Evolutionary conservation across 2,329 filamentous ascomycete species (phyloP).

Genomic region (Fusarium torreyae): DNA sequence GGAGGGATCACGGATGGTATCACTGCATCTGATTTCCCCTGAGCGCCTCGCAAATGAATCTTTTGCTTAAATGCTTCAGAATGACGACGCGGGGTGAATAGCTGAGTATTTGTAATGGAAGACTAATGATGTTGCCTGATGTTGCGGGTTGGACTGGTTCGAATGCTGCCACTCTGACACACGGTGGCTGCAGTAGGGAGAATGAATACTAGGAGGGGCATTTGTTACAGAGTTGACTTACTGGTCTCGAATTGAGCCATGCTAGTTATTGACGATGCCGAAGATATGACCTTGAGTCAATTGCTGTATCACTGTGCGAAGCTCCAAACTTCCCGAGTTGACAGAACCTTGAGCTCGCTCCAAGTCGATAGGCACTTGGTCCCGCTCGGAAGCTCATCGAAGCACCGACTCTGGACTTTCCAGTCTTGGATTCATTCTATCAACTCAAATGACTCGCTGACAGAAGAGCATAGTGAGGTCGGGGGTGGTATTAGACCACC

Average conservation of each 20-base stretch:
- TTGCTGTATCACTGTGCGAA: too few species aligned
- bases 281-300: too few species aligned
- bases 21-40: constrained; percentile 39
- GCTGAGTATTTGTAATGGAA: neutral
- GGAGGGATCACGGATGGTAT: constrained; percentile 41
- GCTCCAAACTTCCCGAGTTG: too few species aligned
- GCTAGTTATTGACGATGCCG: constrained; percentile 2
- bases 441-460: constrained; percentile 12
- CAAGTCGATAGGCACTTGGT: neutral
- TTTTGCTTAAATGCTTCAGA: constrained; percentile 32
- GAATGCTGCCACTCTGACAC: constrained; percentile 33
- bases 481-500: constrained; percentile 28
- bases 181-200: constrained; percentile 18
- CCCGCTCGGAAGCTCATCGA: constrained; percentile 1
- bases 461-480: neutral
- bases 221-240: constrained; percentile 22
- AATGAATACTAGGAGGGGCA: constrained; percentile 9
- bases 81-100: constrained; percentile 32
- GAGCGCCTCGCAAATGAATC: constrained; percentile 30
- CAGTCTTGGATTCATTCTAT: constrained; percentile 11
- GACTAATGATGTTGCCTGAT: constrained; percentile 1
- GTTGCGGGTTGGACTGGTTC: constrained; percentile 27
- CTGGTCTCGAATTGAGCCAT: constrained; percentile 23
- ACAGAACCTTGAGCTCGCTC: neutral
- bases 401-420: neutral